A percentile compares a stretch with the other conserved stretches of the same genome.
These are phyloP conservation scores for Coemansia erecta DNA, from an alignment of 192 early-diverging fungal genomes.

Conservation along the genomic window DNA sequence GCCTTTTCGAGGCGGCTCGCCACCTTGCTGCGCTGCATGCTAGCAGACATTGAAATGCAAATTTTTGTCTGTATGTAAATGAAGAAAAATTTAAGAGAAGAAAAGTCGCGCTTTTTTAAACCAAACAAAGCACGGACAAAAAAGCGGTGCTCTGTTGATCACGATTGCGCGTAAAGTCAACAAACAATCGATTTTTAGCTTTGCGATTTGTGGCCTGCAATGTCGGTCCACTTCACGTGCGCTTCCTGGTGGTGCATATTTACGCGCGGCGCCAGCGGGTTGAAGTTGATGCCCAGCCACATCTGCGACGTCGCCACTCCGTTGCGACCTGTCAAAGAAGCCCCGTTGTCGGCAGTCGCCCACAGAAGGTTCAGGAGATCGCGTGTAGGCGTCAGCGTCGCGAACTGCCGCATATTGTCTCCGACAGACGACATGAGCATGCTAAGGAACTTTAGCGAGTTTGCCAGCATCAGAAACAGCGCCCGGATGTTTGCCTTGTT, in stretches of 20 bases:
- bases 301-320: constrained; percentile 6
- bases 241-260: constrained; percentile 27
- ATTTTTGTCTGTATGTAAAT: neutral
- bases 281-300: constrained; percentile 36
- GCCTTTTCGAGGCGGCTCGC: constrained; percentile 38
- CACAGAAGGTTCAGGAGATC: constrained; percentile 40
- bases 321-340: constrained; percentile 13
- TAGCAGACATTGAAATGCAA: constrained; percentile 12
- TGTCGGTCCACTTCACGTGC: constrained; percentile 29
- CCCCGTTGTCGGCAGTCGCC: constrained; percentile 8
- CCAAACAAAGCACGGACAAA: constrained; percentile 3
- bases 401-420: constrained; percentile 44
- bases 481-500: neutral
- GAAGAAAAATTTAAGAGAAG: neutral
- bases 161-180: neutral
- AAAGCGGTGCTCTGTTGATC: neutral
- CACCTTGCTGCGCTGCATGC: constrained; percentile 23
- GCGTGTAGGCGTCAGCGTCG: constrained; percentile 20
- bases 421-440: constrained; percentile 33
- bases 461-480: constrained; percentile 16
- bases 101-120: neutral
- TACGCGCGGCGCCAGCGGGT: constrained; percentile 33
- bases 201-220: neutral
- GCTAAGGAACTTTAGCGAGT: constrained; percentile 28
- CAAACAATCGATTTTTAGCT: neutral